Base-by-base conservation (phyloP, 306 rosid species). In the Cercis canadensis region DNA sequence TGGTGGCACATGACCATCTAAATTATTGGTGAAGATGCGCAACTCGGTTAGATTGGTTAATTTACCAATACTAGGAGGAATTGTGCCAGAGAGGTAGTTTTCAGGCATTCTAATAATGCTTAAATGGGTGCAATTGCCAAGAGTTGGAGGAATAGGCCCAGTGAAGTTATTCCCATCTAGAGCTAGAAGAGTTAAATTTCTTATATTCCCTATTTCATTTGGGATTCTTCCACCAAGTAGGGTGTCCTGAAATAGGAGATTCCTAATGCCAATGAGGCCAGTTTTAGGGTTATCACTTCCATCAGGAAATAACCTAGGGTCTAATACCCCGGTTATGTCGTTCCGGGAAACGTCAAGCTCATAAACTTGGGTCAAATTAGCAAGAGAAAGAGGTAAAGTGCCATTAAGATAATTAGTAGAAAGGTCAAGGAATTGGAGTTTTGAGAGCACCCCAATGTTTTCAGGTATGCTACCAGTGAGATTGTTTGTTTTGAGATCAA, bases 291-390 rank as follows among this genome's bases (percentile, higher is more conserved):
- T 4, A 0, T 21, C 49, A 11, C 36, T 34, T 10, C 67, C 81
- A 65, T 81, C 78, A 14, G 89, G 92, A 43, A 87, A 87, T 8
- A 87, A 58, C 14, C 56, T 63, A 31, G 69, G 76, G 47, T 87
- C 89, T 46, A 87, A 45, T 40, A 53, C 52, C 11, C 92, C 90
- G 0, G 76, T 36, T 12, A 87, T 69, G 9, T 69, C 14, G 77
- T 87, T 87, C 39, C 86, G 68, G 0, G 92, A 87, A 7, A 80
- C 62, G 57, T 85, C 90, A 32, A 87, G 90, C 73, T 85, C 89
- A 17, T 24, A 57, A 49, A 84, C 84, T 15, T 75, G 71, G 11
- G 89, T 87, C 47, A 87, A 70, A 50, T 87, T 84, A 11, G 92
- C 68, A 0, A 84, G 69, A 43, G 92, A 87, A 61, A 84, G 81